Conservation (phyloP, 345 rosid species). For the Jatropha curcas region DNA sequence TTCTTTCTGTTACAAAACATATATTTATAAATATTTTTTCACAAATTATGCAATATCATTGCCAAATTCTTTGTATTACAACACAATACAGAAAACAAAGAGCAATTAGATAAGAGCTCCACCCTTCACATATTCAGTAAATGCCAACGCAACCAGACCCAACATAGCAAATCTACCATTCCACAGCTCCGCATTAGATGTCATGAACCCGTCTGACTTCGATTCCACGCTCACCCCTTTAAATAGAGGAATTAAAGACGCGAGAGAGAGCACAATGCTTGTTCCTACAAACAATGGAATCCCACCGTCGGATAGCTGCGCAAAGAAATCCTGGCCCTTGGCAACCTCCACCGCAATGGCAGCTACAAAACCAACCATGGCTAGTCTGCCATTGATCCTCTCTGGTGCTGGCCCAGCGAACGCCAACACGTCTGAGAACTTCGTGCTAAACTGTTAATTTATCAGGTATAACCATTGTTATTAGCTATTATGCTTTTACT, state of each 20-base stretch:
- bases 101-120: constrained; percentile 45
- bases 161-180: constrained; percentile 85
- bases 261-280: constrained; percentile 51
- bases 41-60: no score
- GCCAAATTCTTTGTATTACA: no score
- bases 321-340: constrained; percentile 61
- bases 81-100: not conserved
- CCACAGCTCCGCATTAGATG: constrained; percentile 80
- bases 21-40: no score
- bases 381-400: constrained; percentile 85
- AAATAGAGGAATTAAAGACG: constrained; percentile 62
- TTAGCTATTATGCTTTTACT: no score
- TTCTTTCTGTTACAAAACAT: no score
- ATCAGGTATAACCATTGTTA: no score
- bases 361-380: constrained; percentile 80
- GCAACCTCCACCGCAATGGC: constrained; percentile 66
- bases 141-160: constrained; percentile 73
- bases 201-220: constrained; percentile 56
- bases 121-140: constrained; percentile 70
- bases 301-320: constrained; percentile 66
- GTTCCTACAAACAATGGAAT: constrained; percentile 60
- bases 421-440: constrained; percentile 59
- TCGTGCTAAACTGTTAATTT: constrained; percentile 49
- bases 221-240: constrained; percentile 62
- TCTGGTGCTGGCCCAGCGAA: constrained; percentile 90